Base-by-base conservation (phyloP, 768 basidiomycete species). In the Cystofilobasidium bisporidii region DNA sequence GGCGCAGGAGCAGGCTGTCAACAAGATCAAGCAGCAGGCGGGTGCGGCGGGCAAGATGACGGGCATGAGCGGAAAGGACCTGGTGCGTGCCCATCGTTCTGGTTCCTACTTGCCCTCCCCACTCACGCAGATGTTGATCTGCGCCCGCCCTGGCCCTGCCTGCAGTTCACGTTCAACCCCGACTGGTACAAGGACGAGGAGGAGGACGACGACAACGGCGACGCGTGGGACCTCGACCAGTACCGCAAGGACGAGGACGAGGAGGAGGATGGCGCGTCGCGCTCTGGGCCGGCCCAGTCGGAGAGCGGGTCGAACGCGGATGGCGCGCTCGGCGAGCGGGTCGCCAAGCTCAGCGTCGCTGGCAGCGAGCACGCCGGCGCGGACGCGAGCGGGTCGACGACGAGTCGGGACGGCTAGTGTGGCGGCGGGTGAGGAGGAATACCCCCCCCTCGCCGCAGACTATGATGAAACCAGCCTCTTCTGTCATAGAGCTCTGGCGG, bases 31-130 rank as follows among this genome's bases (percentile, higher is more conserved):
- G 71, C 82, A 81, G 72, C 83, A 86, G 3, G 92, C 92, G 3
- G 94, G 93, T 68, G 32, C 43, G 38, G 26, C 32, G 26, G 68
- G 68, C 24, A 97, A 97, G 84, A 86, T 80, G 75, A 82, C 79
- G 40, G 96, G 96, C 57, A 91, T 99, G 91, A 90, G 88, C 67
- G 96, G 96, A 61, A 83, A 91, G 78, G 96, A 98, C 79, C 80
- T 99, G 80, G 91, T 92, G 73, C 72, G 84, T 79, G 66, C 36
- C 12, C 8, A 11, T 11, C 0, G 20, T 9, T 43, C 41, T 20
- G n/a, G 60, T 2, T 33, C 24, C 56, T 47, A 5, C 24, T 40
- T 70, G 15, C 22, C 11, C 30, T 12, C 53, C n/a, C n/a, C 20
- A 18, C 30, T 32, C 8, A 26, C 53, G 3, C 5, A 12, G 6